A percentile compares a stretch with the other conserved stretches of the same genome.
Conservation (phyloP, 2,329 filamentous ascomycete genomes). For the Aspergillus oerlinghausenensis region DNA sequence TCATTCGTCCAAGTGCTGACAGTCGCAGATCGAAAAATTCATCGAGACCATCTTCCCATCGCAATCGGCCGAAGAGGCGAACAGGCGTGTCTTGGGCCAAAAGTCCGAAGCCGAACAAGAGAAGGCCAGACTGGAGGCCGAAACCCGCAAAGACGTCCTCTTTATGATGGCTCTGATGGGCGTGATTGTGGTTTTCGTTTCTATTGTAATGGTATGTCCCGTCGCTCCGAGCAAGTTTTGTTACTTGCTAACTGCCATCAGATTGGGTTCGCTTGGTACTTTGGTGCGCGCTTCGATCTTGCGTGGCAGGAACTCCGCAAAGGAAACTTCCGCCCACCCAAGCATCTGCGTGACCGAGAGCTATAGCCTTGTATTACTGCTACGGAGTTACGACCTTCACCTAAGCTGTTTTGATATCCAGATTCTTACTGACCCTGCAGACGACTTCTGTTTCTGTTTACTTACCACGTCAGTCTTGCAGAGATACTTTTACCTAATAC, state of each 20-base stretch:
- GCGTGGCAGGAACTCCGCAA: slow-evolving; percentile 53
- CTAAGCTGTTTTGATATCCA: slow-evolving; percentile 18
- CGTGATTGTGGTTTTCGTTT: slow-evolving; percentile 68
- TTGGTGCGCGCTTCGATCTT: slow-evolving; percentile 79
- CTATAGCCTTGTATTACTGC: slow-evolving; percentile 30
- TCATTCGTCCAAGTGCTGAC: slow-evolving; percentile 4
- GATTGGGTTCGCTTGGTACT: slow-evolving; percentile 71
- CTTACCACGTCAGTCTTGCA: slow-evolving; percentile 19
- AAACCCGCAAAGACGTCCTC: slow-evolving; percentile 52
- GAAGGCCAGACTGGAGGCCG: slow-evolving; percentile 45
- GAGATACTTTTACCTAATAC: slow-evolving; percentile 29
- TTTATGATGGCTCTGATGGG: slow-evolving; percentile 67
- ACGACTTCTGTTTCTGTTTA: slow-evolving; percentile 25
- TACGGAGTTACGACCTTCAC: slow-evolving; percentile 28
- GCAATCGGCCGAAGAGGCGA: slow-evolving; percentile 63
- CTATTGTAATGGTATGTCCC: slow-evolving; percentile 69
- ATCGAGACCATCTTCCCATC: slow-evolving; percentile 90
- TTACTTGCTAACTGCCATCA: slow-evolving; percentile 33
- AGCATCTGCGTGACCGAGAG: slow-evolving; percentile 29
- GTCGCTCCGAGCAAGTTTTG: not conserved
- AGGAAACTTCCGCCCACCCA: slow-evolving; percentile 43
- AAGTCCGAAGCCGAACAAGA: slow-evolving; percentile 55
- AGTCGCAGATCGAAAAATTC: slow-evolving; percentile 77
- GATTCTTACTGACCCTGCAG: slow-evolving; percentile 21
- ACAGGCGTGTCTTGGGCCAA: slow-evolving; percentile 46